Evolutionary conservation across 1,284 basidiomycete species (phyloP), one percentile per base, ranked within the genome.

Genomic region (Apiotrichum akiyoshidainum): DNA sequence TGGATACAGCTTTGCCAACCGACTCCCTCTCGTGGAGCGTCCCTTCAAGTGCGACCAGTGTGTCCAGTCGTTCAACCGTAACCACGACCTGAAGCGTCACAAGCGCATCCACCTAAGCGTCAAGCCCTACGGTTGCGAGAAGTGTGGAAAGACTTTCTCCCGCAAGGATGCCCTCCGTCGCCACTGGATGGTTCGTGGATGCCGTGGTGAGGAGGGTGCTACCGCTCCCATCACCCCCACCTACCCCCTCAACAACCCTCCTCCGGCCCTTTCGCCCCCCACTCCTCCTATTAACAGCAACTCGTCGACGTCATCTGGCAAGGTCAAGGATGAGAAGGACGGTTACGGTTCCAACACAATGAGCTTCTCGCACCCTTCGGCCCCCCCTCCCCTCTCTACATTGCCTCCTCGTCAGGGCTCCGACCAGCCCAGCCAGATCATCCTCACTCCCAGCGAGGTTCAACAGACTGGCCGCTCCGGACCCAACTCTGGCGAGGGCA

Each of bases 171-270:
- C 79, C 3, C 67, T 80, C n/a, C 71, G 77, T 52, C 62, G 79
- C 41, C 79, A 80, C 63, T 78, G 78, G 75, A 64, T 79, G 41
- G 79, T 80, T 55, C 78, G 79, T 63, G 78, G 77, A 16, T 79
- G 79, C 62, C 69, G 71, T 54, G 76, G 77, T 8, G 72, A 75
- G 54, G 74, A 77, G 21, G 70, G 70, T 13, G 69, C 75, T 10
- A 74, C 73, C 1, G 74, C 72, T 33, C 71, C 70, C 5, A 73
- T 74, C 55, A 65, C 65, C 4, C 72, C 74, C 1, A 62, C 68
- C 48, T 75, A 65, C 58, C 71, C 71, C 10, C 67, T 72, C 50
- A 71, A 71, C 52, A 58, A 57, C 6, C 58, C 67, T 4, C 65
- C 65, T 21, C 68, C 72, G 4, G 70, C 66, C 2, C 61, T 72